Conservation (phyloP, 345 rosid genomes). For the Xanthoceras sorbifolium region DNA sequence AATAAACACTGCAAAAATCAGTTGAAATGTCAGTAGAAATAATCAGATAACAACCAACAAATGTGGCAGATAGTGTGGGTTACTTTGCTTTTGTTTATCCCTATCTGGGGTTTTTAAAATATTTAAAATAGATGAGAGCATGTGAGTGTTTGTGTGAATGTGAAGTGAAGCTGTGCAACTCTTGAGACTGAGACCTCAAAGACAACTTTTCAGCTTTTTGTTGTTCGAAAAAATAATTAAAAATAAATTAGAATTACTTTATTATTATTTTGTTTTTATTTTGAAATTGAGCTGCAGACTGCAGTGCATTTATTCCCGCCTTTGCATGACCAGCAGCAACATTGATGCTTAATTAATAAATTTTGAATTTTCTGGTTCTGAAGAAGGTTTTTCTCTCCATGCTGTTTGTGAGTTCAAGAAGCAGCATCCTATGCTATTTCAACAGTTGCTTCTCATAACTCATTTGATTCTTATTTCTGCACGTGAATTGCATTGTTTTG, state of each 20-base stretch:
- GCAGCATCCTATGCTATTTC: no score
- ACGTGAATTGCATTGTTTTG: no score
- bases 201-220: conserved; percentile 40
- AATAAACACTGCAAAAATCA: conserved; percentile 26
- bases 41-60: conserved; percentile 4
- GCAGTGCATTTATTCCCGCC: conserved; percentile 56
- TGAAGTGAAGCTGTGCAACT: conserved; percentile 23
- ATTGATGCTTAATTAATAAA: not conserved
- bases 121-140: not conserved
- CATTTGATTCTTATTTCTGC: no score
- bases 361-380: conserved; percentile 5
- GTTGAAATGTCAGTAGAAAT: conserved; percentile 41
- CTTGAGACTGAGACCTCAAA: conserved; percentile 3
- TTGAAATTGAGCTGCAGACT: conserved; percentile 28
- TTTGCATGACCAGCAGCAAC: conserved; percentile 15
- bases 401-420: no score
- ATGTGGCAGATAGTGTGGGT: conserved; percentile 29
- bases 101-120: not conserved
- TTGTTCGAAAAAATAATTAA: not conserved
- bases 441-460: no score
- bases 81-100: not conserved
- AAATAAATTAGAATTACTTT: conserved; percentile 9
- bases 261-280: conserved; percentile 6
- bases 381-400: no score
- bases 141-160: conserved; percentile 24